Evolutionary conservation across 2,329 filamentous ascomycete species (phyloP), one percentile per base, ranked within the genome.

Genomic region (Stachybotrys chartarum): DNA sequence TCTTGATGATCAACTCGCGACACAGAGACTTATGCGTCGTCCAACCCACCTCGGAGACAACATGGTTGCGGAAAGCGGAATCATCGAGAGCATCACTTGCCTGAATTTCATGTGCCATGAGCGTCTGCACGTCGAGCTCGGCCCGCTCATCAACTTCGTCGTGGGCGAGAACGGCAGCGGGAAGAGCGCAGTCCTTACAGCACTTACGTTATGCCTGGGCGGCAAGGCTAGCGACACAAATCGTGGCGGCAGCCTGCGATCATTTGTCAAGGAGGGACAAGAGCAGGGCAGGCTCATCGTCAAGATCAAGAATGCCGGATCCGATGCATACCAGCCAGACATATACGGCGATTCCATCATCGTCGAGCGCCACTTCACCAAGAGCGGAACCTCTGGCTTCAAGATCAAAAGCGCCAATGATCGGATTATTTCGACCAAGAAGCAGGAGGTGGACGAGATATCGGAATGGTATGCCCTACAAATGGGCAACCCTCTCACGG

Each of bases 101-200:
- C 82, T 85, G 63, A 97, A 97, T 69, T 97, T 97, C 72, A 97
- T 97, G 94, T 97, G 93, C 66, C 94, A 99, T 69, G 78, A 85
- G 49, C 85, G 87, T 55, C 80, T 97, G 17, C 84, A 87, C 48
- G 88, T 96, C 57, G 82, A 88, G 55, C 78, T 99, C n/a, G 94
- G 94, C 0, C 94, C 94, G 0, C 77, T 97, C 44, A 95, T 99
- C 70, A 99, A 99, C 72, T 99, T 99, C 72, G 92, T 99, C 58
- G 92, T 97, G 55, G 94, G 94, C 16, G 91, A 96, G 70, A 99
- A 99, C 68, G 94, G 94, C 35, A 97, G 93, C 68, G 94, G 94
- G 42, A 99, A 99, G 75, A 99, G 94, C 69, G 94, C 94, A 3
- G 88, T 97, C 14, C 75, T 99, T 31, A 97, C 94, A 0, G 94